A percentile compares a stretch with the other conserved stretches of the same genome.
These are phyloP conservation scores for Penicillium sp. DNA, from an alignment of 2,329 filamentous ascomycete species.

Conservation along the genomic window DNA sequence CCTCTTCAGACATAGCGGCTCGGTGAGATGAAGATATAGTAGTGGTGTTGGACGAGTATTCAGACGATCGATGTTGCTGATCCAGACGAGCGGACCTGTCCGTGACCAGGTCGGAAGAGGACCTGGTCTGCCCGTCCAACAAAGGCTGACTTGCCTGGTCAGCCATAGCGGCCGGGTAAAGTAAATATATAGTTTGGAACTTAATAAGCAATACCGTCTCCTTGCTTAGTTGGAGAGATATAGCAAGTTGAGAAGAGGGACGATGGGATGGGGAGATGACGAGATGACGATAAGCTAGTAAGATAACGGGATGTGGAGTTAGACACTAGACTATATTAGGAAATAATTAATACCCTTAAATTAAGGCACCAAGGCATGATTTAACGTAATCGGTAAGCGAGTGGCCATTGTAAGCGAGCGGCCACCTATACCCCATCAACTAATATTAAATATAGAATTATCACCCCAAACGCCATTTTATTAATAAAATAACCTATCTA, in stretches of 20 bases:
- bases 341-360: neutral
- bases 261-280: neutral
- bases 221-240: too few species aligned
- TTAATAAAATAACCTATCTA: too few species aligned
- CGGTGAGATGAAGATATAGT: neutral
- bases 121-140: slow-evolving; percentile 25
- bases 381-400: too few species aligned
- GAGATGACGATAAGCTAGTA: slow-evolving; percentile 21
- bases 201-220: neutral
- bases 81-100: slow-evolving; percentile 16
- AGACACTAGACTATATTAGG: slow-evolving; percentile 4
- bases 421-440: too few species aligned
- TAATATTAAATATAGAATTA: too few species aligned
- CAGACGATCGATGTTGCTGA: slow-evolving; percentile 28
- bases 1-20: slow-evolving; percentile 38
- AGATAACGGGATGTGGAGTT: slow-evolving; percentile 24
- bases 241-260: neutral
- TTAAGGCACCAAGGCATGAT: slow-evolving; percentile 5
- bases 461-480: too few species aligned
- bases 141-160: slow-evolving; percentile 36
- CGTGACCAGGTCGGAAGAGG: slow-evolving; percentile 20
- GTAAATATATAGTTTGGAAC: neutral
- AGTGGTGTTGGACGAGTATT: slow-evolving; percentile 36
- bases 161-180: slow-evolving; percentile 28
- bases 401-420: too few species aligned